Evolutionary conservation across 352 stramenopile species (phyloP).

Genomic region (Globisporangium uncinulatum): DNA sequence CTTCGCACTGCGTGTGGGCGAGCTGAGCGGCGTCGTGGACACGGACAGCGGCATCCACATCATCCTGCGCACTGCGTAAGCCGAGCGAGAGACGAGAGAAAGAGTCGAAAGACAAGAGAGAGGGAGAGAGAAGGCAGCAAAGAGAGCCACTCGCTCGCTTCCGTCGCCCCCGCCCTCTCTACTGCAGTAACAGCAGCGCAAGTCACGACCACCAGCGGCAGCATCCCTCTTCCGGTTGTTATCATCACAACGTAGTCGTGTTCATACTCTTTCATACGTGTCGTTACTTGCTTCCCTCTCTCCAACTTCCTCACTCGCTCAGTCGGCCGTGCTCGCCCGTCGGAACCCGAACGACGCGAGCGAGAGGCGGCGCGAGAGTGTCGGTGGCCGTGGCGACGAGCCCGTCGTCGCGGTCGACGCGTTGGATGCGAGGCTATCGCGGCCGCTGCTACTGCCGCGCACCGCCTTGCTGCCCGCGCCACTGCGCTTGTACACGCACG

Average conservation of each 20-base stretch:
- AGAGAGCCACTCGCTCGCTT: too few species aligned
- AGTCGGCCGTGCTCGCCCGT: slow-evolving; percentile 17
- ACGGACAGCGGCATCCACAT: slow-evolving; percentile 97
- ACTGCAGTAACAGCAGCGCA: neutral
- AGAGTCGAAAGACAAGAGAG: too few species aligned
- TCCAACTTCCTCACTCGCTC: neutral
- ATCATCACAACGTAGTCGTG: neutral
- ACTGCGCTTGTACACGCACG: slow-evolving; percentile 43
- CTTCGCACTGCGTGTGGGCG: slow-evolving; percentile 88
- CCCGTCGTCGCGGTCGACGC: slow-evolving; percentile 14
- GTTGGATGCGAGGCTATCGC: slow-evolving; percentile 14
- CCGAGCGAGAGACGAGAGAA: neutral
- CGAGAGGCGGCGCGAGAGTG: slow-evolving; percentile 22
- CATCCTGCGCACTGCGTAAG: slow-evolving; percentile 90
- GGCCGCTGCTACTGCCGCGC: neutral
- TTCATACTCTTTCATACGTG: neutral
- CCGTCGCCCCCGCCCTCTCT: too few species aligned
- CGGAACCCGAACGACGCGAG: slow-evolving; percentile 28
- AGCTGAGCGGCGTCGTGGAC: slow-evolving; percentile 93
- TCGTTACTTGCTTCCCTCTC: neutral
- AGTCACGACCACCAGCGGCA: neutral
- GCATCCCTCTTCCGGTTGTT: neutral
- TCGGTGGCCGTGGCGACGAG: slow-evolving; percentile 12
- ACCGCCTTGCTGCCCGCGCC: slow-evolving; percentile 10
- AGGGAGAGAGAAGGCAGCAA: neutral